Evolutionary conservation across 2,329 filamentous ascomycete species (phyloP).

Genomic region (Berkeleyomyces rouxiae): DNA sequence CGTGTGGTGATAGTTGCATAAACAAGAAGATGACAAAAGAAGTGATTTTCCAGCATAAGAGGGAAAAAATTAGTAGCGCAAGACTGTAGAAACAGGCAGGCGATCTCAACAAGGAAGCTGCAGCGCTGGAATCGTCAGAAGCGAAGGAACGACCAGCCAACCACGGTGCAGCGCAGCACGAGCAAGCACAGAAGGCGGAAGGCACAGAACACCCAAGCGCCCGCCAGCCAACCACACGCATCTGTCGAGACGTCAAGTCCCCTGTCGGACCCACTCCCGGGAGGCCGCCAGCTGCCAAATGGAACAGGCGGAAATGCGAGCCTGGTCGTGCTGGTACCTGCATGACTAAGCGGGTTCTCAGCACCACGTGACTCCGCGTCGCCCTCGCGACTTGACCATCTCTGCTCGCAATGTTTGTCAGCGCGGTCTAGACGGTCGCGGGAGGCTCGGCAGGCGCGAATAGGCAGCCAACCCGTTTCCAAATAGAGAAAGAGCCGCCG

Average conservation of each 20-base stretch:
- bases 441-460: background rate
- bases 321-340: background rate
- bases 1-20: background rate
- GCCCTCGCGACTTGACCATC: background rate
- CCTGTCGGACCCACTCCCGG: background rate
- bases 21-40: background rate
- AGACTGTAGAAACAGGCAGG: background rate
- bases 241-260: background rate
- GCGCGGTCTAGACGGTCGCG: background rate
- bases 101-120: background rate
- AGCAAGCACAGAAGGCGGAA: background rate
- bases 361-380: constrained; percentile 6
- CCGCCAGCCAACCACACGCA: constrained; percentile 3
- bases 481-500: background rate
- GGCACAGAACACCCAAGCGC: background rate
- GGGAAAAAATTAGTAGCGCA: background rate
- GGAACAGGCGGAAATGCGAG: background rate
- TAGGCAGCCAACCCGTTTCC: background rate
- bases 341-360: background rate
- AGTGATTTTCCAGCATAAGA: background rate
- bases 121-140: background rate
- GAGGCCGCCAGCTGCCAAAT: constrained; percentile 1
- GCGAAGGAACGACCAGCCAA: background rate
- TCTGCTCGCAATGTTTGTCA: background rate
- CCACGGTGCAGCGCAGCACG: background rate